Conservation (phyloP, 2,329 filamentous ascomycete species). For the Verticillium nonalfalfae region DNA sequence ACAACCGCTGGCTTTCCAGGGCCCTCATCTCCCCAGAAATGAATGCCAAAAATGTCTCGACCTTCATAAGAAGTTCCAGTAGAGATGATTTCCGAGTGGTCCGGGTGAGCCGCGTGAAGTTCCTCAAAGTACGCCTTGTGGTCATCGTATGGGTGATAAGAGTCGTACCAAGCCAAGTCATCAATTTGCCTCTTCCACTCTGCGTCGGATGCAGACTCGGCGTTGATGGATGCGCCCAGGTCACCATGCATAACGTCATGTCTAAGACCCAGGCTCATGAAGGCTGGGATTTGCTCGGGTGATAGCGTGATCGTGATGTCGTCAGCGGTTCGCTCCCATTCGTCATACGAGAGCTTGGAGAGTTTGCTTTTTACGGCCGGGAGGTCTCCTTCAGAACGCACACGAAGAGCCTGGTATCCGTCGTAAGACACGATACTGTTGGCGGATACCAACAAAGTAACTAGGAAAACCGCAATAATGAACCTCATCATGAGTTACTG, state of each 20-base stretch:
- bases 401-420: slow-evolving; percentile 36
- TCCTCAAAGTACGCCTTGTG: slow-evolving; percentile 38
- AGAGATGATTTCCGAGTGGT: slow-evolving; percentile 38
- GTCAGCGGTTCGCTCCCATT: background rate
- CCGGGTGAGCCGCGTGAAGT: slow-evolving; percentile 31
- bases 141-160: slow-evolving; percentile 42
- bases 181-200: slow-evolving; percentile 16
- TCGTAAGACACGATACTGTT: slow-evolving; percentile 27
- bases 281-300: slow-evolving; percentile 18
- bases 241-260: slow-evolving; percentile 20
- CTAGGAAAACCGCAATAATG: slow-evolving; percentile 1
- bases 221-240: slow-evolving; percentile 19
- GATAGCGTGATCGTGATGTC: slow-evolving; percentile 24
- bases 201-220: slow-evolving; percentile 15
- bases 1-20: slow-evolving; percentile 42
- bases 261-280: slow-evolving; percentile 21
- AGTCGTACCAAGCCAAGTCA: slow-evolving; percentile 38
- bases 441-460: slow-evolving; percentile 4
- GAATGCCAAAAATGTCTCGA: slow-evolving; percentile 50
- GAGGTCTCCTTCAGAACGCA: slow-evolving; percentile 11
- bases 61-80: slow-evolving; percentile 38
- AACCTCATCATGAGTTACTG: slow-evolving; percentile 3
- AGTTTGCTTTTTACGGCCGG: background rate
- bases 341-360: background rate
- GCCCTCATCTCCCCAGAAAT: slow-evolving; percentile 36